These are phyloP conservation scores for Didymella arachidicola DNA, from an alignment of 2,329 filamentous ascomycete species.

Conservation along the genomic window DNA sequence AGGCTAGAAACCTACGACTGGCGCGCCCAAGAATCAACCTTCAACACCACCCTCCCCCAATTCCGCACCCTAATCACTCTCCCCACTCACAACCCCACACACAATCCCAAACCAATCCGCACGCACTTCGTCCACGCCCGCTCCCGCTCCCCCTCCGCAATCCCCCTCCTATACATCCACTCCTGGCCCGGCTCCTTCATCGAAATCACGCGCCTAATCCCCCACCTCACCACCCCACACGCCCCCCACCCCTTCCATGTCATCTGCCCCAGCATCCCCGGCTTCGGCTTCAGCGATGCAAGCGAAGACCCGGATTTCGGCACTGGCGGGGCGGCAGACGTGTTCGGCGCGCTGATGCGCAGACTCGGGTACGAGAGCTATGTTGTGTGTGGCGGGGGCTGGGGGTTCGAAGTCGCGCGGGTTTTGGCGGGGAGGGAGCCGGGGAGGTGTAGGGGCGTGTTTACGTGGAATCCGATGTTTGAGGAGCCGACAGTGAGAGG, in stretches of 20 bases:
- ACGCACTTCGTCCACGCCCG: constrained; percentile 71
- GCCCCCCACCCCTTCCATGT: constrained; percentile 64
- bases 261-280: constrained; percentile 71
- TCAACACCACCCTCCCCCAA: constrained; percentile 69
- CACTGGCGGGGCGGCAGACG: constrained; percentile 61
- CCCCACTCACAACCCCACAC: neutral
- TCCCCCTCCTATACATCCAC: constrained; percentile 71
- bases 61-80: constrained; percentile 65
- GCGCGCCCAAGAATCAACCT: constrained; percentile 64
- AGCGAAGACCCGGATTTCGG: constrained; percentile 60
- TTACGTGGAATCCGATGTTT: constrained; percentile 67
- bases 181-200: constrained; percentile 72
- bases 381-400: constrained; percentile 63
- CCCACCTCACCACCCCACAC: constrained; percentile 30
- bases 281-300: constrained; percentile 72
- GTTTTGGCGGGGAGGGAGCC: constrained; percentile 59
- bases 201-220: constrained; percentile 64
- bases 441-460: constrained; percentile 64
- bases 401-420: constrained; percentile 55
- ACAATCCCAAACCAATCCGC: constrained; percentile 52
- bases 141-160: constrained; percentile 62
- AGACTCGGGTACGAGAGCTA: constrained; percentile 67
- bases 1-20: constrained; percentile 71
- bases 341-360: constrained; percentile 68
- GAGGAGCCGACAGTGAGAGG: constrained; percentile 56